Base-by-base conservation (phyloP, 108 stramenopile species). In the Epithemia pelagica region DNA sequence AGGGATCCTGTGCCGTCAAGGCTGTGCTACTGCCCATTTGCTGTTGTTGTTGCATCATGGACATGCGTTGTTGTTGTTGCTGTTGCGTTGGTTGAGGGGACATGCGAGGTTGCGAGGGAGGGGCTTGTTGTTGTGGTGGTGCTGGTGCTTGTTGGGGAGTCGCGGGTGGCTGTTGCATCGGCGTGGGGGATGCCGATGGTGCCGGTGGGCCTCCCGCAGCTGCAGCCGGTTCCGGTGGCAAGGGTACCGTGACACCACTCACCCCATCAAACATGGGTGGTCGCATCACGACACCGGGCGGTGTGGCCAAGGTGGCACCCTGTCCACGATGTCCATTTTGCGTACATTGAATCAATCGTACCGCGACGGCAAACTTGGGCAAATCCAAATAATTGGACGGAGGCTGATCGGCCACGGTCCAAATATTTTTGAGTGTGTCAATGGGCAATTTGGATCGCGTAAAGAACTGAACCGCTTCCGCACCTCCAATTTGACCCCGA, bases 391-490 rank as follows among this genome's bases (percentile, higher is more conserved):
- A 75, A 64, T 80, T 82, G 19, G 81, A 80, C 8, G 89, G 72
- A 30, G 78, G 78, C 53, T 84, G 76, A 66, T 95, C 94, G 32
- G 82, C 74, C 46, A 95, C 75, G 46, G 82, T 85, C 94, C 94
- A 95, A 57, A 95, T 89, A 30, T 79, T 83, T 69, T 90, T 90
- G 52, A 95, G 75, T 0, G 79, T 70, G 32, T 91, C 90, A 32
- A 92, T 65, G 37, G 94, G 88, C 19, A 97, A 76, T 59, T 92
- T 91, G 61, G 92, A 92, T 18, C 78, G 76, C 27, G 78, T 74
- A 62, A 97, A 89, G 73, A 97, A 97, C 60, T 75, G 66, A 1
- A 97, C 96, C 1, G 96, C 96, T 30, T 86, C 63, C 10, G 61
- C 74, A 10, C 96, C 96, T 19, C 81, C 76, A 61, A 97, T 76